Base-by-base conservation (phyloP, 352 stramenopile species). In the Phytophthora melonis region DNA sequence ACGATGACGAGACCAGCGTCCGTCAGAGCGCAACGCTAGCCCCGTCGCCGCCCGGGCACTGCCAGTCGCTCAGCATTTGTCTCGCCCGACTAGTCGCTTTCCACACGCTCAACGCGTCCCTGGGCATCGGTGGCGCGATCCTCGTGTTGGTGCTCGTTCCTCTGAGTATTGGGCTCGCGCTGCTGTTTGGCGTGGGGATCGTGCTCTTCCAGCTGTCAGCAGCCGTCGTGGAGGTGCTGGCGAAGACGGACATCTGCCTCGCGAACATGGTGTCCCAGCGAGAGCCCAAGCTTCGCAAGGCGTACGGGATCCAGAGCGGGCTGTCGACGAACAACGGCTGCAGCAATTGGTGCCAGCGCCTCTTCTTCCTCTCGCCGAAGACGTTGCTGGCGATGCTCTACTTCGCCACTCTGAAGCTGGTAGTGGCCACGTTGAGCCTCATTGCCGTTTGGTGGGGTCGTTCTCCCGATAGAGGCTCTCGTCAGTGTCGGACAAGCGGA, bases 331-430 rank as follows among this genome's bases (percentile, higher is more conserved):
- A 68, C 41, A 74, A 72, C 27, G 66, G 75, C 27, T 68, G 62
- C 45, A 56, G 5, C 4, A 68, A 36, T n/a, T 66, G 69, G 13
- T 57, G 50, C 8, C 50, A 68, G 3, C 64, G 66, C 14, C 36
- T 80, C 0, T 53, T 75, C 16, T 81, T 75, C 62, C 18, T 78
- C 5, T 79, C 77, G 23, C 77, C 69, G 7, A 77, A 67, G 58
- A 77, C 66, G 47, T 16, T 83, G 52, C 55, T 70, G 1, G 69
- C 68, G 50, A 83, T 90, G 59, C 32, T 87, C 41, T 88, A 90
- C 70, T 82, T 88, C 41, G 47, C 41, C 8, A 81, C 74, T 7
- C 36, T 87, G 43, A 90, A 90, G 68, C 76, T 90, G 50, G 71
- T 57, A 3, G 32, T 83, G 27, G 80, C 75, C 0, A 65, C 75